phyloP scores from a whole-genome alignment of 108 stramenopile genomes.

The Fragilariopsis cylindrus region DNA sequence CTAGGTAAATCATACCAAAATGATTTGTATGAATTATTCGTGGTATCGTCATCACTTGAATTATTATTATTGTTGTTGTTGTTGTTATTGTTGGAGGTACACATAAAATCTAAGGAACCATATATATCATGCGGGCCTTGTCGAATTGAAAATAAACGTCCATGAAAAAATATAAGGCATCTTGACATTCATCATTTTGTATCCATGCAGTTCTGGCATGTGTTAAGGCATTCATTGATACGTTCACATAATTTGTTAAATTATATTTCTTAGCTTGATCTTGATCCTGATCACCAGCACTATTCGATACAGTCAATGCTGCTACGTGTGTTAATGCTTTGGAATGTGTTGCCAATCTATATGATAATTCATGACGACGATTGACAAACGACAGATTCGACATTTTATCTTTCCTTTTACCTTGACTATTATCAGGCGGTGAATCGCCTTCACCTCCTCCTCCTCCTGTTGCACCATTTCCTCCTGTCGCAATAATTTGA shows the following conservation, averaged over 20 bases:
- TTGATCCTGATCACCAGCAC: neutral
- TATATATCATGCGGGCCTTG: slow-evolving; percentile 72
- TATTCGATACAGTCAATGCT: slow-evolving; percentile 59
- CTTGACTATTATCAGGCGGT: slow-evolving; percentile 8
- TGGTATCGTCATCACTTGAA: neutral
- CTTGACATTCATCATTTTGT: slow-evolving; percentile 84
- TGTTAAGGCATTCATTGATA: slow-evolving; percentile 61
- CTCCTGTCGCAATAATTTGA: slow-evolving; percentile 35
- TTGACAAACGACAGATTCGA: slow-evolving; percentile 80
- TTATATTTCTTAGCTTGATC: slow-evolving; percentile 18
- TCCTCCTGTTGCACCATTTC: neutral
- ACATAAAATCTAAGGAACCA: slow-evolving; percentile 67
- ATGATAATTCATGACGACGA: slow-evolving; percentile 81
- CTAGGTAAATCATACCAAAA: slow-evolving; percentile 73
- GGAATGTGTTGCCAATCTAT: slow-evolving; percentile 64
- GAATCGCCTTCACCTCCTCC: slow-evolving; percentile 16
- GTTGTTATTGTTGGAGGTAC: neutral
- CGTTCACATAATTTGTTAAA: slow-evolving; percentile 39
- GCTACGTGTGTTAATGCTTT: slow-evolving; percentile 66
- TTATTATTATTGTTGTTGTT: neutral
- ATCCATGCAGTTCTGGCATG: slow-evolving; percentile 68
- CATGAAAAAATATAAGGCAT: slow-evolving; percentile 87
- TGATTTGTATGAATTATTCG: neutral
- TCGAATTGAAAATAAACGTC: slow-evolving; percentile 65
- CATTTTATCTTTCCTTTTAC: slow-evolving; percentile 62